Conservation (phyloP, 768 basidiomycete genomes). For the Podaxis rugospora region DNA sequence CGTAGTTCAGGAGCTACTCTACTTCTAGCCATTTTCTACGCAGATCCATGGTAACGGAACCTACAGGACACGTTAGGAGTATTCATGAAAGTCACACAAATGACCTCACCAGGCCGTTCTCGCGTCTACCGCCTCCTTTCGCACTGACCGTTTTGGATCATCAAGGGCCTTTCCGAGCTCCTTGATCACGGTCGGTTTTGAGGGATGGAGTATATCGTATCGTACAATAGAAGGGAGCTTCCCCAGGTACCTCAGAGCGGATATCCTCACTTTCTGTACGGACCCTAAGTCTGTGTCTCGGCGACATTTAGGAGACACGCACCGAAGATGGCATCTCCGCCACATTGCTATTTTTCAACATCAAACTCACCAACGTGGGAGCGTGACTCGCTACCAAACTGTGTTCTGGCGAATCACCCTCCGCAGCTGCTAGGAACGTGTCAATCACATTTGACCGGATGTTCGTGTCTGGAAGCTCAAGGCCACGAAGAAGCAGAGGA, state of each 20-base stretch:
- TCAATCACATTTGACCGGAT: conserved; percentile 81
- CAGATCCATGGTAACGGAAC: conserved; percentile 5
- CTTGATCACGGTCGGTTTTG: conserved; percentile 68
- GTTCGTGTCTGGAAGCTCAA: conserved; percentile 69
- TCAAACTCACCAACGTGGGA: conserved; percentile 57
- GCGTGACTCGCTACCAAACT: conserved; percentile 64
- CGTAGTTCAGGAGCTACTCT: conserved; percentile 10
- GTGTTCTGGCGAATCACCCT: conserved; percentile 46
- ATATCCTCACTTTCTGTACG: conserved; percentile 65
- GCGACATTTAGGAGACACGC: conserved; percentile 16
- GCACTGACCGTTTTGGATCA: conserved; percentile 81
- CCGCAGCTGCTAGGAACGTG: conserved; percentile 67
- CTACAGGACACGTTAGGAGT: conserved; percentile 1
- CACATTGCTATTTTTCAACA: conserved; percentile 62
- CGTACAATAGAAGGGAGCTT: conserved; percentile 72
- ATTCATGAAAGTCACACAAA: conserved; percentile 16
- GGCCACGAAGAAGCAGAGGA: conserved; percentile 81
- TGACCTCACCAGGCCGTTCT: conserved; percentile 18
- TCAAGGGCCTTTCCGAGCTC: conserved; percentile 76
- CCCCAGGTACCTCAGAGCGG: conserved; percentile 72
- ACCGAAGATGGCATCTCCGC: conserved; percentile 55
- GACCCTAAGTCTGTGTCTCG: not conserved
- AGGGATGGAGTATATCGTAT: conserved; percentile 80
- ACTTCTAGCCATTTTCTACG: conserved; percentile 15
- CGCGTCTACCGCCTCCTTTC: conserved; percentile 87